Evolutionary conservation across 2,329 filamentous ascomycete species (phyloP).

Genomic region (Colletotrichum spaethianum): DNA sequence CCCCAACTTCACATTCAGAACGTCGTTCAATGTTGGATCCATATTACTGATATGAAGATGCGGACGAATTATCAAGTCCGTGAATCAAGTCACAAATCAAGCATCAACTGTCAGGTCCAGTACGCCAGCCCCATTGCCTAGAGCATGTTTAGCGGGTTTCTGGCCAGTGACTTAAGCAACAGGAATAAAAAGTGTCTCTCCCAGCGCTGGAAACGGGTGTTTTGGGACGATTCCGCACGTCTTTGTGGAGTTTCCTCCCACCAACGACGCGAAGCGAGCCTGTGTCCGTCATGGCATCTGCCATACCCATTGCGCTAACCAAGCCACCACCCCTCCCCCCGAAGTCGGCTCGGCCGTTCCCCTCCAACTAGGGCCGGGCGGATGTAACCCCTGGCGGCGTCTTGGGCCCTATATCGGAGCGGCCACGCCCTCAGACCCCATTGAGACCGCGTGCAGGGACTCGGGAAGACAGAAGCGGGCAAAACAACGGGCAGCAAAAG

Average conservation of each 20-base stretch:
- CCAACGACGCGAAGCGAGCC: conserved; percentile 27
- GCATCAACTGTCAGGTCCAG: not conserved
- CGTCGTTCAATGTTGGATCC: not conserved
- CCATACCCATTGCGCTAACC: conserved; percentile 30
- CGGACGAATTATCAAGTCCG: not conserved
- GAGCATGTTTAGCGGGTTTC: conserved; percentile 4
- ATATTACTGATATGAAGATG: not conserved
- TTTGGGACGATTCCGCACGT: conserved; percentile 1
- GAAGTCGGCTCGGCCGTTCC: conserved; percentile 41
- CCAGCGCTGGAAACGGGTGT: conserved; percentile 15
- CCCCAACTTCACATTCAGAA: not conserved
- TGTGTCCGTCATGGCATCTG: conserved; percentile 29
- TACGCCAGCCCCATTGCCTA: conserved; percentile 4
- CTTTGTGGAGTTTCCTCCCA: conserved; percentile 25
- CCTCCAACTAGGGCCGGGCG: conserved; percentile 35
- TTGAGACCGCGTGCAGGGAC: conserved; percentile 23
- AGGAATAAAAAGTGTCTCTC: conserved; percentile 20
- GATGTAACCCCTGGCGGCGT: conserved; percentile 25
- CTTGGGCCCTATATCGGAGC: conserved; percentile 42
- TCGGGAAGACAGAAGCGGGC: conserved; percentile 4
- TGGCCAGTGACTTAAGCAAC: conserved; percentile 18
- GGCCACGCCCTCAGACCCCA: conserved; percentile 8
- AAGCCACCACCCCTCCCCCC: conserved; percentile 32
- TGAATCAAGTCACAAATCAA: conserved; percentile 3
- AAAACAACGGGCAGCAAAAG: conserved; percentile 28